phyloP scores from a whole-genome alignment of 495 filamentous ascomycete species.

The Penicillium paradoxum region DNA sequence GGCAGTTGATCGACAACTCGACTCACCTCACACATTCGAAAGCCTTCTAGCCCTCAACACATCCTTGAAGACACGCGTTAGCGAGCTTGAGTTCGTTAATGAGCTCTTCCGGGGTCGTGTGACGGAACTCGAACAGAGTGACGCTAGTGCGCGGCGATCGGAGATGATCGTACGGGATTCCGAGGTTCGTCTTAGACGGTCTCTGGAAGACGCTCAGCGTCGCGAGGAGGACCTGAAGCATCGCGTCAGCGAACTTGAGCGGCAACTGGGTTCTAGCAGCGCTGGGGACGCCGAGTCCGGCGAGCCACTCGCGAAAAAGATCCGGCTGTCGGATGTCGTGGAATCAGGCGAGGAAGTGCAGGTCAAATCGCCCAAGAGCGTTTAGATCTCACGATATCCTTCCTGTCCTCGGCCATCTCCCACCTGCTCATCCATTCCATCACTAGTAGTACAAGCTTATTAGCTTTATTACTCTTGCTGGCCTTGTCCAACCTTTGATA shows the following conservation, averaged over 20 bases:
- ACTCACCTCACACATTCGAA: slow-evolving; percentile 76
- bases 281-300: slow-evolving; percentile 25
- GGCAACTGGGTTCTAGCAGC: slow-evolving; percentile 38
- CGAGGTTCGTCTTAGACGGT: slow-evolving; percentile 58
- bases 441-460: background rate
- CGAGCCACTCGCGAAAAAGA: slow-evolving; percentile 45
- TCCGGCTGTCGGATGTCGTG: slow-evolving; percentile 40
- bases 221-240: slow-evolving; percentile 80
- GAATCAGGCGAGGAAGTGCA: slow-evolving; percentile 33
- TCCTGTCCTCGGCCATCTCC: background rate
- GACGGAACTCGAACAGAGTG: slow-evolving; percentile 76
- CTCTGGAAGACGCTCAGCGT: slow-evolving; percentile 68
- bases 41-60: slow-evolving; percentile 71
- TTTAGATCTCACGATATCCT: slow-evolving; percentile 10
- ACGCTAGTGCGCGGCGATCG: slow-evolving; percentile 58
- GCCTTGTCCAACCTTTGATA: slow-evolving; percentile 32
- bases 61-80: slow-evolving; percentile 81
- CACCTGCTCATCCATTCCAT: background rate
- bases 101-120: slow-evolving; percentile 88
- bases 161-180: slow-evolving; percentile 54
- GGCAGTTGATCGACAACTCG: slow-evolving; percentile 67
- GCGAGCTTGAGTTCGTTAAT: slow-evolving; percentile 93
- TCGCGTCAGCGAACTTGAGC: slow-evolving; percentile 74
- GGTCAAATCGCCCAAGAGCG: slow-evolving; percentile 38
- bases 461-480: slow-evolving; percentile 1